Evolutionary conservation across 805 yeast species (phyloP).

Genomic region (Candida verbasci): DNA sequence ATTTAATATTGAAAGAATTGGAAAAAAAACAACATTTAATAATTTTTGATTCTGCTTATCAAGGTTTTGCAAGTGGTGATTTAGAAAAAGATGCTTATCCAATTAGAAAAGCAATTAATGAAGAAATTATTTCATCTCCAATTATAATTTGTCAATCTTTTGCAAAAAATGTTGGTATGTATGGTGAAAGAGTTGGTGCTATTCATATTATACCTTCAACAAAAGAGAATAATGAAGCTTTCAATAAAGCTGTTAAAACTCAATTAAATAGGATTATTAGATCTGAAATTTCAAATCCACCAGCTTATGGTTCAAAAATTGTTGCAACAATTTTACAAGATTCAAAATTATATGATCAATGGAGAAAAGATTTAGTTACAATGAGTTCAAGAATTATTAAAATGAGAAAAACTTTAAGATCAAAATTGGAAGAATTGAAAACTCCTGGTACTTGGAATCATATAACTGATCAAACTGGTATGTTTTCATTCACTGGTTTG

Average conservation of each 20-base stretch:
- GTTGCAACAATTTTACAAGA: slow-evolving; percentile 71
- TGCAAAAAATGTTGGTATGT: slow-evolving; percentile 95
- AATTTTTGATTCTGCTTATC: slow-evolving; percentile 92
- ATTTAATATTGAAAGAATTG: slow-evolving; percentile 56
- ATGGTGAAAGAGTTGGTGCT: slow-evolving; percentile 97
- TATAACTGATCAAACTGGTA: slow-evolving; percentile 85
- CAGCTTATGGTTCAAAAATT: slow-evolving; percentile 91
- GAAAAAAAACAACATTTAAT: slow-evolving; percentile 65
- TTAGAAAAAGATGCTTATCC: slow-evolving; percentile 82
- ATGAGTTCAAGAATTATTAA: slow-evolving; percentile 80
- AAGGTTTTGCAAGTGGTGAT: slow-evolving; percentile 93
- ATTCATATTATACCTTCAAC: slow-evolving; percentile 67
- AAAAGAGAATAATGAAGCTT: slow-evolving; percentile 20
- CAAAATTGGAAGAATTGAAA: slow-evolving; percentile 48
- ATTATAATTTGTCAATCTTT: slow-evolving; percentile 84
- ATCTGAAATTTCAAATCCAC: slow-evolving; percentile 88
- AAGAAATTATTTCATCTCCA: slow-evolving; percentile 21
- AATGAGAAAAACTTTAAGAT: slow-evolving; percentile 72
- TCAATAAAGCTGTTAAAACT: slow-evolving; percentile 58
- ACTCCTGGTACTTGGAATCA: slow-evolving; percentile 96
- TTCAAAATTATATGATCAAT: slow-evolving; percentile 64
- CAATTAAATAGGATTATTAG: slow-evolving; percentile 76
- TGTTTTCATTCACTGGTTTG: slow-evolving; percentile 95
- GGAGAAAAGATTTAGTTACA: slow-evolving; percentile 79
- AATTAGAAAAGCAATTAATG: slow-evolving; percentile 56